A percentile compares a stretch with the other conserved stretches of the same genome.
phyloP scores from a whole-genome alignment of 108 stramenopile species.

The Nitzschia putrida region DNA sequence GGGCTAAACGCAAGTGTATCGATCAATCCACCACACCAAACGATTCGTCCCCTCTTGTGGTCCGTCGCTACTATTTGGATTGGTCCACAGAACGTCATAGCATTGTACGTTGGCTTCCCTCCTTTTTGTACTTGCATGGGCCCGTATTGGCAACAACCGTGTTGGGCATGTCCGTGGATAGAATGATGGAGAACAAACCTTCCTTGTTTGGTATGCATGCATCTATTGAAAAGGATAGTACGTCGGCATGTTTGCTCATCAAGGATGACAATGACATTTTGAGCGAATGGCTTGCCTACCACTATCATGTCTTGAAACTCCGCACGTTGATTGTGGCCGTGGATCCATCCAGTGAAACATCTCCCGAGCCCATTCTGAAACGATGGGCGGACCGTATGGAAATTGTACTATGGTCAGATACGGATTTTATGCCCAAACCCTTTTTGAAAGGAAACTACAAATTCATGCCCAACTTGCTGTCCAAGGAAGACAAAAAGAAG shows the following conservation, averaged over 20 bases:
- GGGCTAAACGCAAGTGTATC: no score
- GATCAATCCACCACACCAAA: no score
- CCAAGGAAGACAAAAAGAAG: neutral
- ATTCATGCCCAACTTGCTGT: slow-evolving; percentile 3
- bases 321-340: slow-evolving; percentile 58
- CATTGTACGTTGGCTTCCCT: no score
- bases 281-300: slow-evolving; percentile 65
- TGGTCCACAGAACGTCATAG: no score
- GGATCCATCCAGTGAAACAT: slow-evolving; percentile 55
- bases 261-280: slow-evolving; percentile 48
- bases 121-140: no score
- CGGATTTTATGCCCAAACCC: slow-evolving; percentile 45
- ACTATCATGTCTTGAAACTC: slow-evolving; percentile 63
- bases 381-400: slow-evolving; percentile 28
- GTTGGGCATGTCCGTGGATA: no score
- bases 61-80: no score
- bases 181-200: no score
- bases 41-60: no score
- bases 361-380: slow-evolving; percentile 36
- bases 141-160: no score
- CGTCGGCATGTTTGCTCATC: slow-evolving; percentile 39
- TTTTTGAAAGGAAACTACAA: slow-evolving; percentile 30
- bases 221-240: slow-evolving; percentile 5
- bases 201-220: no score
- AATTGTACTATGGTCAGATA: slow-evolving; percentile 29